Evolutionary conservation across 2,329 filamentous ascomycete species (phyloP).

Genomic region (Raffaelea arxii): DNA sequence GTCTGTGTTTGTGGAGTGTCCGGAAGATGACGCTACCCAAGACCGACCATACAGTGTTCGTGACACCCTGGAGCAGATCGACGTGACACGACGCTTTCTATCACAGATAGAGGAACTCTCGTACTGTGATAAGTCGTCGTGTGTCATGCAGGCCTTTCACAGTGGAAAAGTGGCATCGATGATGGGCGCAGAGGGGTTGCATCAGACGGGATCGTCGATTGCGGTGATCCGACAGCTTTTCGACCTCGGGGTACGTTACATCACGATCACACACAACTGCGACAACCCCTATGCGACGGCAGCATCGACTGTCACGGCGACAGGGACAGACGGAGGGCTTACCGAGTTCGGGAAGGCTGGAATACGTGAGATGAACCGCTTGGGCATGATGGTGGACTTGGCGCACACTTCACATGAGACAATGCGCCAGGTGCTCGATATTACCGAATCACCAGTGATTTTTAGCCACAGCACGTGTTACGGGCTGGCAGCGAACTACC

Average conservation of each 20-base stretch:
- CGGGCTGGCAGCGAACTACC: conserved; percentile 13
- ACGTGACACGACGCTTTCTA: not conserved
- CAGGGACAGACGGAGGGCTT: conserved; percentile 11
- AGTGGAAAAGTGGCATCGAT: conserved; percentile 24
- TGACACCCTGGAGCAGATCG: not conserved
- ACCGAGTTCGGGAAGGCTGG: conserved; percentile 13
- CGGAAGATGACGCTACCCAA: conserved; percentile 7
- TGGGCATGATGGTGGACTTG: conserved; percentile 17
- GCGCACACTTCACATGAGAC: conserved; percentile 12
- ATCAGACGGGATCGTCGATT: conserved; percentile 24
- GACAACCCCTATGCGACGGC: conserved; percentile 22
- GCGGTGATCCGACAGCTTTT: conserved; percentile 24
- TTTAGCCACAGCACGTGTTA: conserved; percentile 11
- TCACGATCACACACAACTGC: conserved; percentile 25
- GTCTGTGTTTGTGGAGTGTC: conserved; percentile 4
- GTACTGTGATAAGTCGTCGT: conserved; percentile 18
- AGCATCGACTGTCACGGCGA: conserved; percentile 17
- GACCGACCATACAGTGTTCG: conserved; percentile 1
- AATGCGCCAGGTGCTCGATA: conserved; percentile 11
- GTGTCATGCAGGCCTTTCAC: conserved; percentile 20
- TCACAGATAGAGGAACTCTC: conserved; percentile 11
- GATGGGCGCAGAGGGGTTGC: conserved; percentile 27
- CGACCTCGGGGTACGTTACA: conserved; percentile 26
- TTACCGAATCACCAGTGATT: conserved; percentile 12
- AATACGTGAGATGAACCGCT: conserved; percentile 20